Percentiles rank a stretch among this genome's conserved stretches.
Conservation (phyloP, 257 asterid species). For the Solanum medicagineum region DNA sequence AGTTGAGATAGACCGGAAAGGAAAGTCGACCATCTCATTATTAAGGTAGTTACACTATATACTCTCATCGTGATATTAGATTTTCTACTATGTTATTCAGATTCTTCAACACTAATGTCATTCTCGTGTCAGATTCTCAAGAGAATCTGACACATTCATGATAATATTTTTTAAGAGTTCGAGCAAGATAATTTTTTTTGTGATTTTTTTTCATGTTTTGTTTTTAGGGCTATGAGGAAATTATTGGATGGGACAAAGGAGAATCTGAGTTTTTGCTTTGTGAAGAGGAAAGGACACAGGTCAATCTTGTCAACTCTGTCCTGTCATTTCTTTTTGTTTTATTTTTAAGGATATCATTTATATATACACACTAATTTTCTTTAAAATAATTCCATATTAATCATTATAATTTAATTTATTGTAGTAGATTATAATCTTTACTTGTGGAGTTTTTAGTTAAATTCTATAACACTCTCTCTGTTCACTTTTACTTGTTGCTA, state of each 20-base stretch:
- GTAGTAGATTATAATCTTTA: neutral
- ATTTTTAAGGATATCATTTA: neutral
- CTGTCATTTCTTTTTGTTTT: slow-evolving; percentile 40
- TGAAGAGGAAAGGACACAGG: slow-evolving; percentile 29
- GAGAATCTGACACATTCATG: neutral
- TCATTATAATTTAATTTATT: neutral
- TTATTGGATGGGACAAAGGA: slow-evolving; percentile 24
- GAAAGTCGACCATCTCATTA: neutral
- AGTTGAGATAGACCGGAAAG: neutral
- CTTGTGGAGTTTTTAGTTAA: neutral
- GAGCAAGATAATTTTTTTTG: neutral
- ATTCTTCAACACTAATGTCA: neutral
- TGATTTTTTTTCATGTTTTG: neutral
- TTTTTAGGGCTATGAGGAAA: slow-evolving; percentile 1
- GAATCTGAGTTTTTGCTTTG: slow-evolving; percentile 24
- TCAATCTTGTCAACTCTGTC: slow-evolving; percentile 56
- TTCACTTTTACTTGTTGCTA: no score
- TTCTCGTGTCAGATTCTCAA: neutral
- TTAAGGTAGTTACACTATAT: neutral
- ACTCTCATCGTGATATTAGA: neutral
- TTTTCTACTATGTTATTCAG: neutral
- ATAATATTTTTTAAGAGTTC: neutral
- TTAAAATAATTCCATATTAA: neutral
- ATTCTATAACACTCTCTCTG: neutral
- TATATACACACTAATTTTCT: neutral